phyloP scores from a whole-genome alignment of 306 rosid species.

The Elaeagnus macrophylla region DNA sequence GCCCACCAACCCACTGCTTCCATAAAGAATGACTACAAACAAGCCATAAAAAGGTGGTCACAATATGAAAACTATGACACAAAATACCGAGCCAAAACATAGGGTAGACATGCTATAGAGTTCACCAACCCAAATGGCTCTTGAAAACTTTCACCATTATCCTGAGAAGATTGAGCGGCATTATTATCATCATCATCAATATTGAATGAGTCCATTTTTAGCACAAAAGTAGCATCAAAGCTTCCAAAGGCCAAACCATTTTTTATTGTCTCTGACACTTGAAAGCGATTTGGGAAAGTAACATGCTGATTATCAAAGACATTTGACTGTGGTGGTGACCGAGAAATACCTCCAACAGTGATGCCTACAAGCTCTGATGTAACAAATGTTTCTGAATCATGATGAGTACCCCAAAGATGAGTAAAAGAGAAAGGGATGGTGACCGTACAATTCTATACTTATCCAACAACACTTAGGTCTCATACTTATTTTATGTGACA shows the following conservation, averaged over 20 bases:
- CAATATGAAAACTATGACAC: neutral
- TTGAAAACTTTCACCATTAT: slow-evolving; percentile 27
- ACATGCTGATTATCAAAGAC: slow-evolving; percentile 36
- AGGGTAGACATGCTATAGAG: neutral
- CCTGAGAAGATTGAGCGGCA: slow-evolving; percentile 34
- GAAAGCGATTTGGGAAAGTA: slow-evolving; percentile 70
- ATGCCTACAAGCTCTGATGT: slow-evolving; percentile 34
- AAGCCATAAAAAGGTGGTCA: neutral
- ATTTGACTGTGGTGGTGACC: slow-evolving; percentile 20
- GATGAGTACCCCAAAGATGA: neutral
- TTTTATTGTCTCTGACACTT: slow-evolving; percentile 58
- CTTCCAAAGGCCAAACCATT: slow-evolving; percentile 77
- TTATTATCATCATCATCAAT: slow-evolving; percentile 22
- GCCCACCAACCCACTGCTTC: too few relatives aligned
- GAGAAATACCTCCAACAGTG: slow-evolving; percentile 17
- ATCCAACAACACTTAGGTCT: too few relatives aligned
- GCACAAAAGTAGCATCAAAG: slow-evolving; percentile 34
- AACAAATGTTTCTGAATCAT: slow-evolving; percentile 39
- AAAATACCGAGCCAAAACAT: neutral
- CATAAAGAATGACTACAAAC: too few relatives aligned
- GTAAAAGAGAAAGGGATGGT: too few relatives aligned
- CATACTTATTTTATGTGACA: too few relatives aligned
- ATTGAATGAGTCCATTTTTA: slow-evolving; percentile 25
- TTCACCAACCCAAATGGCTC: slow-evolving; percentile 56
- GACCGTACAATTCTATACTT: too few relatives aligned